Evolutionary conservation across 352 stramenopile genomes (phyloP).

Genomic region (Hyphochytrium catenoides): DNA sequence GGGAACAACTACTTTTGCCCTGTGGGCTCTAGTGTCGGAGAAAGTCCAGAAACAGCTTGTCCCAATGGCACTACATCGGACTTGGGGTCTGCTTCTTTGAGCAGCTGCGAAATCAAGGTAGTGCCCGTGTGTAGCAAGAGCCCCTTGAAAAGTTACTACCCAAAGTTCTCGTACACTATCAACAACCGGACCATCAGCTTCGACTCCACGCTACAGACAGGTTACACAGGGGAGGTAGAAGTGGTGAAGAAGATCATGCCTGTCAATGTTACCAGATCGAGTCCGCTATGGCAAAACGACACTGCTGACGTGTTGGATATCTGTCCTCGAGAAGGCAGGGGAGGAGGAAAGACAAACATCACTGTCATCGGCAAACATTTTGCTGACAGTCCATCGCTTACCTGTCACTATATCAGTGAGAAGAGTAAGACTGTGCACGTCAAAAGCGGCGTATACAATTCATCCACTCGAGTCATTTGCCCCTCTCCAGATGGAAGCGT

Average conservation of each 20-base stretch:
- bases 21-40: conserved; percentile 48
- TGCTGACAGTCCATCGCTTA: conserved; percentile 39
- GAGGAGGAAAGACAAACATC: conserved; percentile 30
- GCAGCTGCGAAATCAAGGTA: conserved; percentile 57
- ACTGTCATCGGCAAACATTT: conserved; percentile 90
- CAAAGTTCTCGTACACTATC: conserved; percentile 35
- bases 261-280: conserved; percentile 64
- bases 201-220: conserved; percentile 39
- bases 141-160: conserved; percentile 41
- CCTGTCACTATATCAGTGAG: conserved; percentile 54
- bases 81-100: conserved; percentile 41
- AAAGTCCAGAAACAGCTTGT: conserved; percentile 60
- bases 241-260: conserved; percentile 69
- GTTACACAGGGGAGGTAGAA: conserved; percentile 52
- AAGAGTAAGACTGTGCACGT: conserved; percentile 14
- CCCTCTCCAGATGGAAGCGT: conserved; percentile 29
- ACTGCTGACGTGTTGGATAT: conserved; percentile 78
- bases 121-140: conserved; percentile 85
- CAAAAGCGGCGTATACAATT: conserved; percentile 25
- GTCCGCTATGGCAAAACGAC: conserved; percentile 73
- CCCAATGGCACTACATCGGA: conserved; percentile 64
- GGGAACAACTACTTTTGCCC: conserved; percentile 76
- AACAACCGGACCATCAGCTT: conserved; percentile 23
- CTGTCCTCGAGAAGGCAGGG: no score
- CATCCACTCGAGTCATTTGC: conserved; percentile 46